A percentile compares a stretch with the other conserved stretches of the same genome.
Conservation (phyloP, 768 basidiomycete genomes). For the Tylopilus sp. region DNA sequence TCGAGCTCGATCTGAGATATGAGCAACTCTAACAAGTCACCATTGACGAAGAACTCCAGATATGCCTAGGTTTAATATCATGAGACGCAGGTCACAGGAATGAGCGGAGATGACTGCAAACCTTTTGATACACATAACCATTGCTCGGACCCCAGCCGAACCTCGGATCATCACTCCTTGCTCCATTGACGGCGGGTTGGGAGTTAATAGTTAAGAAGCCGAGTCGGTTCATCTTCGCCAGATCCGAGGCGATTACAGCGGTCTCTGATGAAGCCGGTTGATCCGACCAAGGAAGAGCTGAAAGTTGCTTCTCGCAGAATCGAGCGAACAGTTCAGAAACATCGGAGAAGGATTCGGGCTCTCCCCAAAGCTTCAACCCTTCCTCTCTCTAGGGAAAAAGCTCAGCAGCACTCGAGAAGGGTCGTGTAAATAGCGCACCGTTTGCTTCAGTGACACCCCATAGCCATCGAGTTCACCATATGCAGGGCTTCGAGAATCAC, state of each 20-base stretch:
- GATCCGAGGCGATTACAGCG: constrained; percentile 66
- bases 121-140: constrained; percentile 96
- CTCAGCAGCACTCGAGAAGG: constrained; percentile 3
- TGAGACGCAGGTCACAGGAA: background rate
- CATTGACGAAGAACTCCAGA: constrained; percentile 90
- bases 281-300: constrained; percentile 94
- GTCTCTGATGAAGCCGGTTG: constrained; percentile 85
- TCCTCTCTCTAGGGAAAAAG: constrained; percentile 70
- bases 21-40: constrained; percentile 66
- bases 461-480: constrained; percentile 98
- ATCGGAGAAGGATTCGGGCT: constrained; percentile 64
- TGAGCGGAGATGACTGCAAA: constrained; percentile 23
- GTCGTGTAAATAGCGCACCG: constrained; percentile 42
- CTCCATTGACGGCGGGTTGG: constrained; percentile 93
- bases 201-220: constrained; percentile 98
- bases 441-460: constrained; percentile 88
- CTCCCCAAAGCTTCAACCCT: constrained; percentile 85
- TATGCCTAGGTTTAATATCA: constrained; percentile 63
- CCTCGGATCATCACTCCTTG: constrained; percentile 73
- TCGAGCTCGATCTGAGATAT: constrained; percentile 83
- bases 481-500: constrained; percentile 94
- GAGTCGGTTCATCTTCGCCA: constrained; percentile 82
- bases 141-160: constrained; percentile 95
- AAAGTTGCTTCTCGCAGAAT: constrained; percentile 74
- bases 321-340: constrained; percentile 71